phyloP scores from a whole-genome alignment of 306 rosid genomes.

The Styphnolobium japonicum region DNA sequence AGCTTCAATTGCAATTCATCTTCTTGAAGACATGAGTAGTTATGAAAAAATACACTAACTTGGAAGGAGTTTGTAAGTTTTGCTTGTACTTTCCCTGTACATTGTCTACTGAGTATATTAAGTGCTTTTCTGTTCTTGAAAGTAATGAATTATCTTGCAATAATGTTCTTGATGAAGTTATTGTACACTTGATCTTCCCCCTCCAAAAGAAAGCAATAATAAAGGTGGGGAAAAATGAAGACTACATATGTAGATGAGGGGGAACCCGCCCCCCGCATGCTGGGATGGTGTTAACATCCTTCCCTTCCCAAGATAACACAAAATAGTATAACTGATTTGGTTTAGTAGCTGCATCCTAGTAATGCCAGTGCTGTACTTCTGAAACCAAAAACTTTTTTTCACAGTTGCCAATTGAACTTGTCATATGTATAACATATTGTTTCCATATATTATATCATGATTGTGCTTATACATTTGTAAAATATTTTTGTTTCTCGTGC shows the following conservation, averaged over 20 bases:
- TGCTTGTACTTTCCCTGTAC: neutral
- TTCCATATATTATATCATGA: neutral
- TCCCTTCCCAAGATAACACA: neutral
- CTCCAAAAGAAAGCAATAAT: neutral
- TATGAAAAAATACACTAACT: neutral
- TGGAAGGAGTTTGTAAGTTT: neutral
- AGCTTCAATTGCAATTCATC: slow-evolving; percentile 14
- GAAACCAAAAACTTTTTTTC: neutral
- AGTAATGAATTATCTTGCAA: neutral
- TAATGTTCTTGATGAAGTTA: neutral
- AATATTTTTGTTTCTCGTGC: neutral
- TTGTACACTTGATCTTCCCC: neutral
- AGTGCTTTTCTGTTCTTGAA: neutral
- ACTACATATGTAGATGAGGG: neutral
- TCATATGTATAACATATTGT: neutral
- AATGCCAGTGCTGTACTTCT: neutral
- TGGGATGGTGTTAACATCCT: neutral
- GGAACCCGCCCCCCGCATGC: neutral
- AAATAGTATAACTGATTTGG: neutral
- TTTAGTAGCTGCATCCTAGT: neutral
- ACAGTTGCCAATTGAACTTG: slow-evolving; percentile 9
- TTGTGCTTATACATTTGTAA: neutral
- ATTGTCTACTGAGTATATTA: neutral
- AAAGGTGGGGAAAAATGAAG: neutral
- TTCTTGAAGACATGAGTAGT: slow-evolving; percentile 14